Conservation (phyloP, 768 basidiomycete genomes). For the Tremella yokohamensis region DNA sequence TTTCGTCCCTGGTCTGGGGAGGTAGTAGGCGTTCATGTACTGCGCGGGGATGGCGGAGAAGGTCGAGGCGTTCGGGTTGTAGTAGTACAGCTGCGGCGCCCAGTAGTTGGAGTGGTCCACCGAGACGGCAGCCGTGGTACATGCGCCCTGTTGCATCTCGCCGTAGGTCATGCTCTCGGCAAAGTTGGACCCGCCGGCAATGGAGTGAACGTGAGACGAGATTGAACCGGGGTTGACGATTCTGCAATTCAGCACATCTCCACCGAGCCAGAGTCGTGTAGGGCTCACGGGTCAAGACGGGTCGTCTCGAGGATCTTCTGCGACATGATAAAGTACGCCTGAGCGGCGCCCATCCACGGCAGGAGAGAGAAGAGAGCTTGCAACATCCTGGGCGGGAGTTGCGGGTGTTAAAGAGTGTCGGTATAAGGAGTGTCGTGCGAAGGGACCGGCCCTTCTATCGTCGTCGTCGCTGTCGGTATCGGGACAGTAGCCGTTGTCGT, state of each 20-base stretch:
- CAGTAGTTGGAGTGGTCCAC: conserved; percentile 53
- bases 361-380: neutral
- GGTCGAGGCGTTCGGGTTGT: conserved; percentile 39
- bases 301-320: conserved; percentile 44
- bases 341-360: neutral
- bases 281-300: conserved; percentile 47
- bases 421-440: too few relatives aligned
- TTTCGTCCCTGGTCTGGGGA: conserved; percentile 43
- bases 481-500: too few relatives aligned
- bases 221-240: conserved; percentile 45
- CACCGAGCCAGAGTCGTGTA: neutral
- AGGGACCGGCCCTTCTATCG: too few relatives aligned
- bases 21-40: conserved; percentile 50
- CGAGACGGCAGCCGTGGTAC: conserved; percentile 50
- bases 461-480: too few relatives aligned
- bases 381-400: neutral
- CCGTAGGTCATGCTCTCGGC: conserved; percentile 40
- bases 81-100: conserved; percentile 51
- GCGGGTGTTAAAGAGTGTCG: too few relatives aligned
- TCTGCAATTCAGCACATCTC: conserved; percentile 11
- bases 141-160: conserved; percentile 19
- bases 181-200: conserved; percentile 52
- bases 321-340: conserved; percentile 47
- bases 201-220: conserved; percentile 47
- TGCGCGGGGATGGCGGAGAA: conserved; percentile 42